Percentiles rank a stretch among this genome's conserved stretches.
These are phyloP conservation scores for Setaria viridis DNA, from an alignment of 202 grass and related monocot genomes.

Conservation along the genomic window DNA sequence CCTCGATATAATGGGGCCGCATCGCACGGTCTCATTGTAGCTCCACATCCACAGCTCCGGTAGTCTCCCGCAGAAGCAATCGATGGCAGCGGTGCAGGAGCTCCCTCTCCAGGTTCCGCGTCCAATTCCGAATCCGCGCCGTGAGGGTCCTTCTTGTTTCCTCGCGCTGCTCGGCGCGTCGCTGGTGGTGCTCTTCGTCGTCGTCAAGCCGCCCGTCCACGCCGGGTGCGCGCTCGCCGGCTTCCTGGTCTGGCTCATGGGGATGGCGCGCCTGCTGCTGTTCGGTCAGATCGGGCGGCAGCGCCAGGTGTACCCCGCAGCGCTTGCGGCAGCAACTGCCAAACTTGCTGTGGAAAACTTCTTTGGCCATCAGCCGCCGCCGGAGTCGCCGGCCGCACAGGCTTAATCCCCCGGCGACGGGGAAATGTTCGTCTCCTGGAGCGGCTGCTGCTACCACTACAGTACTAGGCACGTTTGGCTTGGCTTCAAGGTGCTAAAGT, in stretches of 20 bases:
- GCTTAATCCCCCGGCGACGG: not conserved
- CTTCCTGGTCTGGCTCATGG: slow-evolving; percentile 21
- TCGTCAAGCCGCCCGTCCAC: not conserved
- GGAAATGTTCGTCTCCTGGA: not conserved
- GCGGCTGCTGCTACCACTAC: not conserved
- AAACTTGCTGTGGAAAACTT: not conserved
- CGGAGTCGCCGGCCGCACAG: not conserved
- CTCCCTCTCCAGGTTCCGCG: not conserved
- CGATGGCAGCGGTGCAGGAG: not conserved
- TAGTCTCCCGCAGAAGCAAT: not conserved
- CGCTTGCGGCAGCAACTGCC: not conserved
- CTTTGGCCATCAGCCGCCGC: not conserved
- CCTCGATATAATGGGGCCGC: too few species aligned
- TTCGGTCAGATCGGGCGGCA: not conserved
- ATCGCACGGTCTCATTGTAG: too few species aligned
- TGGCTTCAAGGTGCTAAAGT: too few species aligned
- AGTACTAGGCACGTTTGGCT: too few species aligned
- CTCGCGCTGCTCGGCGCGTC: slow-evolving; percentile 15
- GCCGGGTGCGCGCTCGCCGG: not conserved
- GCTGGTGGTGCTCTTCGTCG: not conserved
- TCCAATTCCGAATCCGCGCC: not conserved
- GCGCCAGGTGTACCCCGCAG: not conserved
- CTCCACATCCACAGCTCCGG: too few species aligned
- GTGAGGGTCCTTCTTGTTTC: not conserved
- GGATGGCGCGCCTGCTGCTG: not conserved